Percentiles rank a stretch among this genome's conserved stretches.
These are phyloP conservation scores for Monosporascus sp. DNA, from an alignment of 2,329 filamentous ascomycete species.

Conservation along the genomic window DNA sequence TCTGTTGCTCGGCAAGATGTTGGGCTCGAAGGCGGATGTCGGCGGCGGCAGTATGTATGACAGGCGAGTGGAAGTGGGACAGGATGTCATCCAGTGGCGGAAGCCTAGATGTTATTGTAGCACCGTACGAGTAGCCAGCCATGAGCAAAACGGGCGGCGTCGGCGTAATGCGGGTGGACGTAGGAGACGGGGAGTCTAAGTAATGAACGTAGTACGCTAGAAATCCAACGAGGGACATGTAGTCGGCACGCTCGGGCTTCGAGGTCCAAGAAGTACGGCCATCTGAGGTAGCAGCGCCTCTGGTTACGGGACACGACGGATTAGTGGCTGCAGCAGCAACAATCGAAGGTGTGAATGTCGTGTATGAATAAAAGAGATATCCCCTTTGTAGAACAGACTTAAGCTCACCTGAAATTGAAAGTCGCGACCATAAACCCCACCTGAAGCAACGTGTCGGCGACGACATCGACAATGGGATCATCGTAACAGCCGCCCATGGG, in stretches of 20 bases:
- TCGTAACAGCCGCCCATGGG: conserved; percentile 82
- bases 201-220: conserved; percentile 67
- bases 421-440: conserved; percentile 73
- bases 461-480: conserved; percentile 69
- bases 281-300: conserved; percentile 70
- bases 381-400: too few species aligned
- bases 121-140: conserved; percentile 87
- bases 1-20: conserved; percentile 62
- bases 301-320: conserved; percentile 30
- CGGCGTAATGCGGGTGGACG: conserved; percentile 2
- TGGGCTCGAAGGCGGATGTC: conserved; percentile 68
- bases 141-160: conserved; percentile 48
- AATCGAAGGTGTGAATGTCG: neutral
- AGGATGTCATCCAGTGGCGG: conserved; percentile 60
- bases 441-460: conserved; percentile 60
- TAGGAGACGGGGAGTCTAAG: conserved; percentile 36
- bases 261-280: conserved; percentile 86
- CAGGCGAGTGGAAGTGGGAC: conserved; percentile 49
- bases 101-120: conserved; percentile 70
- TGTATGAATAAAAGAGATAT: too few species aligned
- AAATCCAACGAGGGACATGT: conserved; percentile 76
- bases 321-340: neutral
- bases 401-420: conserved; percentile 76
- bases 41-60: conserved; percentile 52
- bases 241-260: conserved; percentile 76